A percentile compares a stretch with the other conserved stretches of the same genome.
Conservation (phyloP, 2,329 filamentous ascomycete species). For the Coleophoma crateriformis region DNA sequence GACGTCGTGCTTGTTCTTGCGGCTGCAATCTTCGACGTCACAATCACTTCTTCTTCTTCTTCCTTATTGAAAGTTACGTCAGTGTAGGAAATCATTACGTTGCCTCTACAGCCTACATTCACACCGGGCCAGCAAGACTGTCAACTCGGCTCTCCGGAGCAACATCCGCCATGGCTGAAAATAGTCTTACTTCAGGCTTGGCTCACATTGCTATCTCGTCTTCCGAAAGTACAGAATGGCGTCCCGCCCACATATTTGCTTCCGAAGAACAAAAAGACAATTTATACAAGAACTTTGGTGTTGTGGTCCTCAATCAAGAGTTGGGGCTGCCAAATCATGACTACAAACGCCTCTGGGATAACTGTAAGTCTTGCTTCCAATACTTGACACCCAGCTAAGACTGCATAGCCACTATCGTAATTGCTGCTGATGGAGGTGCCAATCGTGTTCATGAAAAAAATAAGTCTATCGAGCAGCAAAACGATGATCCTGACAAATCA, state of each 20-base stretch:
- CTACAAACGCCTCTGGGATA: constrained; percentile 20
- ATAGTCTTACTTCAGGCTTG: no score
- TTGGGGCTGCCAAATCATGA: constrained; percentile 37
- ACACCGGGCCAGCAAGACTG: no score
- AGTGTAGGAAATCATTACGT: no score
- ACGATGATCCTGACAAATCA: background rate
- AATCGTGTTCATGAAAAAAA: constrained; percentile 58
- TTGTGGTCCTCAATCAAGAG: constrained; percentile 58
- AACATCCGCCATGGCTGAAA: no score
- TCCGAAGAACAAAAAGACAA: constrained; percentile 1
- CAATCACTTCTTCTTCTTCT: no score
- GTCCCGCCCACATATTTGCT: constrained; percentile 27
- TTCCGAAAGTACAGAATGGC: constrained; percentile 20
- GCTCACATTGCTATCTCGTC: no score
- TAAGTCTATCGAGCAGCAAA: constrained; percentile 19
- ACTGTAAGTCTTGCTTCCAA: constrained; percentile 1
- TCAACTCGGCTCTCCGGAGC: no score
- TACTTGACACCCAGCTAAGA: no score
- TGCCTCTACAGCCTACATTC: no score
- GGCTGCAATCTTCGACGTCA: no score
- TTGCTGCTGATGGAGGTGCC: constrained; percentile 90
- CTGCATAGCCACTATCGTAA: constrained; percentile 51
- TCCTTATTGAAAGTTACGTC: no score
- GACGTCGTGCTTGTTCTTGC: no score
- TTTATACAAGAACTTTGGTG: constrained; percentile 31